Base-by-base conservation (phyloP, 768 basidiomycete species). In the Hirschioporus abietinus region DNA sequence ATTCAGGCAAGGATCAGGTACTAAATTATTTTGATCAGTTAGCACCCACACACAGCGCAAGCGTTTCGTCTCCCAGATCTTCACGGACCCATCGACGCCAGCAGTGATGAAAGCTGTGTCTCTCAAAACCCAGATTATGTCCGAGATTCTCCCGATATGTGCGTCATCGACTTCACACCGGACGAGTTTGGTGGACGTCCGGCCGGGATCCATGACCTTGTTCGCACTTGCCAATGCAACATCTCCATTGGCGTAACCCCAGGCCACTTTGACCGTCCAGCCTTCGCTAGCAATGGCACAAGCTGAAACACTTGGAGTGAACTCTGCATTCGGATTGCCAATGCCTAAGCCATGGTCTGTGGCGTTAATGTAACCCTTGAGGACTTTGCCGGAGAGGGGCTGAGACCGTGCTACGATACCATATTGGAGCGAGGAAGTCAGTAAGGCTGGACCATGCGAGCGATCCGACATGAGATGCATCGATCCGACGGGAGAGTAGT, bases 321-420 rank as follows among this genome's bases (percentile, higher is more conserved):
- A 89, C 71, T 92, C 90, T 15, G 84, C 83, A 70, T 92, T 91
- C 3, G 89, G 90, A 70, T 92, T 92, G 3, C 88, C 89, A 64
- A 86, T 82, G 1, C 88, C 87, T 20, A 86, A 69, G 7, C 87
- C 88, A 57, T 82, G 78, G 12, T 84, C 82, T 10, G 82, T 79
- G 2, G 89, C 84, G 63, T 91, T 86, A 9, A 93, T 79, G 70
- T 82, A 91, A 0, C 92, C 92, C 30, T 86, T 81, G 8, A 92
- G 76, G 63, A 92, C 78, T 71, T 85, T 89, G 61, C 90, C 91
- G 1, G 80, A 87, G 27, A 91, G 78, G 0, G 91, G 89, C 35
- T 87, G 72, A 12, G 91, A 93, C 34, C 92, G 89, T 0, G 89
- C 81, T 35, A 93, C 86, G 66, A 90, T 80, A 23, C 91, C 92